Conservation (phyloP, 306 rosid species). For the Hippophae tibetana region DNA sequence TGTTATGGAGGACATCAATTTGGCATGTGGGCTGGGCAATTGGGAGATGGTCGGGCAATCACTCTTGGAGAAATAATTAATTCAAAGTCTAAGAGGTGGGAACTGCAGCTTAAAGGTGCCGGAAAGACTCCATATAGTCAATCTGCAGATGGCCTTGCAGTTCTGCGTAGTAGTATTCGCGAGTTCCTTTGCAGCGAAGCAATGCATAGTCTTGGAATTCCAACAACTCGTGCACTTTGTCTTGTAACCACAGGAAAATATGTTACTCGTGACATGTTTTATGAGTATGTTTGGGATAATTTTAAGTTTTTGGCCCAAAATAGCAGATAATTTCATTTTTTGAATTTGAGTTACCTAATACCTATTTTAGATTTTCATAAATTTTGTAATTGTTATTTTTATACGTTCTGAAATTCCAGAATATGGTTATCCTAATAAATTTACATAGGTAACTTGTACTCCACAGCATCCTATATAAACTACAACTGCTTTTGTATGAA, state of each 20-base stretch:
- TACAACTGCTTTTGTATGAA: not conserved
- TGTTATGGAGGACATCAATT: conserved; percentile 99
- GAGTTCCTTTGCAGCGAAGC: conserved; percentile 99
- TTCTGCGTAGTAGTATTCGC: conserved; percentile 91
- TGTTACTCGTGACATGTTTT: conserved; percentile 91
- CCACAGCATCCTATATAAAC: not conserved
- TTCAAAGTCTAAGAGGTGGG: conserved; percentile 83
- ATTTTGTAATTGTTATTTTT: too few species aligned
- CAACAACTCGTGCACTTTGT: conserved; percentile 91
- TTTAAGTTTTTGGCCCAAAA: conserved; percentile 5
- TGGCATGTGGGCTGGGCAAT: conserved; percentile 99
- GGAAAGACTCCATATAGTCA: conserved; percentile 98
- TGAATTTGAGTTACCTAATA: too few species aligned
- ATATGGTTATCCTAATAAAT: not conserved
- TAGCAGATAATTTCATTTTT: not conserved
- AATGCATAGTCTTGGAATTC: conserved; percentile 88
- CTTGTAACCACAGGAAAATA: conserved; percentile 78
- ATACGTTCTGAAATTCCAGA: not conserved
- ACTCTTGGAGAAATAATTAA: conserved; percentile 85
- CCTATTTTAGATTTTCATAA: too few species aligned
- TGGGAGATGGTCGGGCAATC: conserved; percentile 98
- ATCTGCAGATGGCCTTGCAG: conserved; percentile 95
- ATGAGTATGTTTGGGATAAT: conserved; percentile 56
- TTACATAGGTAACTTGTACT: conserved; percentile 1
- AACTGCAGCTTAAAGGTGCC: conserved; percentile 92